These are phyloP conservation scores for Termitomyces sp. DNA, from an alignment of 768 basidiomycete genomes.

Conservation along the genomic window DNA sequence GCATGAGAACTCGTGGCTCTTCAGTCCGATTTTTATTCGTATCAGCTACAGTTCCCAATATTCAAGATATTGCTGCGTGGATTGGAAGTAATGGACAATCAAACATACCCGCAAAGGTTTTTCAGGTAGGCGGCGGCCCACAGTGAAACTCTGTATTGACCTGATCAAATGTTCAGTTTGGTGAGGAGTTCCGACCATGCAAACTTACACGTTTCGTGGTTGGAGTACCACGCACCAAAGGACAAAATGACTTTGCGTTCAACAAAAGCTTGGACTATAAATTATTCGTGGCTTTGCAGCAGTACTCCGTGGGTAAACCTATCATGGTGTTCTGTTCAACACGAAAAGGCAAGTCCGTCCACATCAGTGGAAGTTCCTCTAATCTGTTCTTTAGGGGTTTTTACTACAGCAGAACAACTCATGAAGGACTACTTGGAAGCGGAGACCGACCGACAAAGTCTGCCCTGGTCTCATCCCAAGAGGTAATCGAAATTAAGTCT, in stretches of 20 bases:
- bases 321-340: slow-evolving; percentile 88
- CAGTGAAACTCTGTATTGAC: background rate
- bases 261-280: slow-evolving; percentile 63
- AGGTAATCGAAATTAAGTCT: slow-evolving; percentile 30
- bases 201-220: slow-evolving; percentile 69
- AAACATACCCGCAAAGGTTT: slow-evolving; percentile 51
- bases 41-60: slow-evolving; percentile 93
- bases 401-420: slow-evolving; percentile 73
- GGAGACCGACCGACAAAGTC: slow-evolving; percentile 33
- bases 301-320: slow-evolving; percentile 75
- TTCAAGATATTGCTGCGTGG: slow-evolving; percentile 87
- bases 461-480: slow-evolving; percentile 68
- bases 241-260: slow-evolving; percentile 78
- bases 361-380: background rate
- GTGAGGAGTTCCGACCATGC: slow-evolving; percentile 89
- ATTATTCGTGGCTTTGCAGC: slow-evolving; percentile 65
- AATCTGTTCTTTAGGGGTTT: slow-evolving; percentile 35
- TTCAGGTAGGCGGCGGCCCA: slow-evolving; percentile 44
- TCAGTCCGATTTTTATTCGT: slow-evolving; percentile 80
- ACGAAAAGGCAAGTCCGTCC: slow-evolving; percentile 55
- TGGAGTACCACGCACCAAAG: slow-evolving; percentile 54
- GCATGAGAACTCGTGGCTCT: slow-evolving; percentile 78
- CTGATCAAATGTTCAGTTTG: slow-evolving; percentile 53
- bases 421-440: slow-evolving; percentile 63
- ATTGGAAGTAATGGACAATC: slow-evolving; percentile 43